These are phyloP conservation scores for Spiromastix sp. DNA, from an alignment of 2,329 filamentous ascomycete species.

Conservation along the genomic window DNA sequence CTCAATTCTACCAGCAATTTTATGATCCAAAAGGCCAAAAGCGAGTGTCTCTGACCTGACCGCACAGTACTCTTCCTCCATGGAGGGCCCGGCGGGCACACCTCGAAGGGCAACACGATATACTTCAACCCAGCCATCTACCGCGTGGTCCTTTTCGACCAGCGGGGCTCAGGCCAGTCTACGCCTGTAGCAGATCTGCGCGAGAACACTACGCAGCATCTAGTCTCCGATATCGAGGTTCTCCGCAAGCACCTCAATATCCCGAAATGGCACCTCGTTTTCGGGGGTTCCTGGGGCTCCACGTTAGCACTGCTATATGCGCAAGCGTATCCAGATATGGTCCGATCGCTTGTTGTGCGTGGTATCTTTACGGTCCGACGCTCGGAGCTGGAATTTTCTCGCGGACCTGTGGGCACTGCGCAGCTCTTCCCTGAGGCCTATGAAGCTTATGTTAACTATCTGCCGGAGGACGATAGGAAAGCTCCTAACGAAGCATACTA, in stretches of 20 bases:
- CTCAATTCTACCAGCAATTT: no score
- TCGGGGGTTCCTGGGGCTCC: no score
- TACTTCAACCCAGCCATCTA: conserved; percentile 38
- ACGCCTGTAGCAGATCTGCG: conserved; percentile 29
- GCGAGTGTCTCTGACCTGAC: neutral
- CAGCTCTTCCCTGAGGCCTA: conserved; percentile 31
- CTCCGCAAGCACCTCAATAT: conserved; percentile 33
- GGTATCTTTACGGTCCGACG: conserved; percentile 32
- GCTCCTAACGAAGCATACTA: conserved; percentile 31
- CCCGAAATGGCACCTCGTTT: conserved; percentile 36
- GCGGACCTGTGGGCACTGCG: conserved; percentile 18
- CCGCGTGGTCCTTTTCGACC: conserved; percentile 38
- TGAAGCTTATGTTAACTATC: conserved; percentile 25
- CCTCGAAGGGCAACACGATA: conserved; percentile 23
- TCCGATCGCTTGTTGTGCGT: conserved; percentile 31
- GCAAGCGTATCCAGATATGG: conserved; percentile 30
- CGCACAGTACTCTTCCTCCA: conserved; percentile 32
- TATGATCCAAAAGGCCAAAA: neutral
- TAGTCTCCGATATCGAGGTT: conserved; percentile 37
- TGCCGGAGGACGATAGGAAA: conserved; percentile 28
- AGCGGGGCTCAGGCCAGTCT: conserved; percentile 37
- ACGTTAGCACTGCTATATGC: conserved; percentile 36
- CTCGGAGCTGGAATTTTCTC: conserved; percentile 29
- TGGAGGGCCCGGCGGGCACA: conserved; percentile 34
- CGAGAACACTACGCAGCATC: conserved; percentile 35